Evolutionary conservation across 2,329 filamentous ascomycete genomes (phyloP).

Genomic region (Knufia fluminis): DNA sequence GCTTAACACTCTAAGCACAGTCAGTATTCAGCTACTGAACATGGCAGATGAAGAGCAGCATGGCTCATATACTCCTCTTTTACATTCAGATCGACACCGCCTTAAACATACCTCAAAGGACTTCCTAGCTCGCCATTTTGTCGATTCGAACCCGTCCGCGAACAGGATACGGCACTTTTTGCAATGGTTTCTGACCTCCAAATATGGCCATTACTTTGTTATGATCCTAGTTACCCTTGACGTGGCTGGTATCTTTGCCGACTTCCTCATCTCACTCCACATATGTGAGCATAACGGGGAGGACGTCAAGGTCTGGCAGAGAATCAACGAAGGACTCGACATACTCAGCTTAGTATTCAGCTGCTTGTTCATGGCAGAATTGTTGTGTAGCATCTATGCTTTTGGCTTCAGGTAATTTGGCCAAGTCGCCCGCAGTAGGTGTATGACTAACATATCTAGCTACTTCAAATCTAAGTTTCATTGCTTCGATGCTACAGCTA

Average conservation of each 20-base stretch:
- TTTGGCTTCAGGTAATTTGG: conserved; percentile 49
- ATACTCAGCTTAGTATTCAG: conserved; percentile 51
- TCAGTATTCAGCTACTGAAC: too few relatives aligned
- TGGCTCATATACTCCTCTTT: conserved; percentile 2
- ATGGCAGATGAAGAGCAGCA: not conserved
- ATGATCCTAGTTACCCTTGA: conserved; percentile 42
- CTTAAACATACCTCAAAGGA: not conserved
- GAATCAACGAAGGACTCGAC: conserved; percentile 38
- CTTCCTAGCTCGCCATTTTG: conserved; percentile 6
- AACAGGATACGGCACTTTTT: conserved; percentile 17
- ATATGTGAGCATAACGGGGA: conserved; percentile 35
- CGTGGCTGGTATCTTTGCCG: conserved; percentile 44
- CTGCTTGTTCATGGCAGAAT: conserved; percentile 55
- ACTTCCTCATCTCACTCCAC: conserved; percentile 43
- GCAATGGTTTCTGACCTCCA: conserved; percentile 36
- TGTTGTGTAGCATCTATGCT: conserved; percentile 50
- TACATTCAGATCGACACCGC: conserved; percentile 7
- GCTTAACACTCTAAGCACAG: too few relatives aligned
- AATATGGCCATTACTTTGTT: conserved; percentile 42
- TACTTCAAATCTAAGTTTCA: conserved; percentile 54
- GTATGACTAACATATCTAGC: conserved; percentile 27
- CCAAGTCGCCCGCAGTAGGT: not conserved
- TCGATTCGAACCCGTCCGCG: conserved; percentile 11
- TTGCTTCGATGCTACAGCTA: conserved; percentile 54
- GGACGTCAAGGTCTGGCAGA: conserved; percentile 25